These are phyloP conservation scores for Panicum miliaceum DNA, from an alignment of 176 grass and related monocot species.

Conservation along the genomic window DNA sequence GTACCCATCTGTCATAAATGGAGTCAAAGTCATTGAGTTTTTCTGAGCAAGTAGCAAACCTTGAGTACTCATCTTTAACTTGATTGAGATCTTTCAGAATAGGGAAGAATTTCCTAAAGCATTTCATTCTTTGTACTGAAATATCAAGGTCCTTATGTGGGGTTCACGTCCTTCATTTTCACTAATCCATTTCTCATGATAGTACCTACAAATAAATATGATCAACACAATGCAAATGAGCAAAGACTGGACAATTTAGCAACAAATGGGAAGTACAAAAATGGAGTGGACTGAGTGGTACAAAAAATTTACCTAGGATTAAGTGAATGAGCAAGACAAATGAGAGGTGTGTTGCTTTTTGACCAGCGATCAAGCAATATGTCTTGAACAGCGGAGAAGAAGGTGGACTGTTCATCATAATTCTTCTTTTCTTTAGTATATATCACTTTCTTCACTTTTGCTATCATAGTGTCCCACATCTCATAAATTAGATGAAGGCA, in stretches of 20 bases:
- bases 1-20: not conserved
- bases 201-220: not conserved
- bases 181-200: not conserved
- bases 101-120: not conserved
- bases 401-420: slow-evolving; percentile 2
- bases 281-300: too few relatives aligned
- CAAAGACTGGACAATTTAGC: too few relatives aligned
- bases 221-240: not conserved
- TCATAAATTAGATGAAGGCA: slow-evolving; percentile 32
- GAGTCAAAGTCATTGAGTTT: slow-evolving; percentile 20
- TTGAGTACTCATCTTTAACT: slow-evolving; percentile 11
- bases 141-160: not conserved
- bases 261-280: too few relatives aligned
- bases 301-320: slow-evolving; percentile 21
- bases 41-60: not conserved
- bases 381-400: not conserved
- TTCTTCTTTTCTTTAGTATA: slow-evolving; percentile 3
- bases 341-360: slow-evolving; percentile 24
- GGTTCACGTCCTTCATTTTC: not conserved
- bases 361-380: slow-evolving; percentile 8
- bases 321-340: slow-evolving; percentile 25
- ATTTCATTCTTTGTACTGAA: not conserved
- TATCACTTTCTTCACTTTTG: slow-evolving; percentile 23
- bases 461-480: slow-evolving; percentile 33
- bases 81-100: not conserved